phyloP scores from a whole-genome alignment of 176 grass and related monocot genomes.

The Bolboschoenus planiculmis region DNA sequence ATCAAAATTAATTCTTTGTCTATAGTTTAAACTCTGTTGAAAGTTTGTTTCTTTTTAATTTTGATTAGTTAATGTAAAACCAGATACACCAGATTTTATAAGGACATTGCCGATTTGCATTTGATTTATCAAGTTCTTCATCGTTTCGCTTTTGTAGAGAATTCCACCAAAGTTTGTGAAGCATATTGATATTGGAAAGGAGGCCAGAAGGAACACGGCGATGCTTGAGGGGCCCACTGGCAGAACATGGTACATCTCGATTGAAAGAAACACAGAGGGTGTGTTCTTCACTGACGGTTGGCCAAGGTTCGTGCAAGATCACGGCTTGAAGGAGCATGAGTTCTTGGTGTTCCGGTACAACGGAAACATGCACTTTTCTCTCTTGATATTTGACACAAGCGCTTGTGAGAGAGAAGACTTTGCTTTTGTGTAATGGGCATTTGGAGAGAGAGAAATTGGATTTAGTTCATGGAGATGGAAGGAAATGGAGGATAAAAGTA shows the following conservation, averaged over 20 bases:
- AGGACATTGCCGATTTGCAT: too few species aligned
- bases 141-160: neutral
- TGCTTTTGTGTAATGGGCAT: neutral
- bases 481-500: neutral
- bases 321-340: constrained; percentile 41
- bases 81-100: neutral
- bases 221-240: constrained; percentile 31
- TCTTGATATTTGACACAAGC: constrained; percentile 47
- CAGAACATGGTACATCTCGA: constrained; percentile 35
- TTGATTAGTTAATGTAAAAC: neutral
- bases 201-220: neutral
- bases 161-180: constrained; percentile 15
- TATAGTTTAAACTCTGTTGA: neutral
- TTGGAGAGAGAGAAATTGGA: neutral
- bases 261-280: constrained; percentile 19
- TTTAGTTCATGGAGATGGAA: neutral
- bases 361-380: constrained; percentile 43
- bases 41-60: neutral
- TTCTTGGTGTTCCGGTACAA: constrained; percentile 62
- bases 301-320: constrained; percentile 59
- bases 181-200: neutral
- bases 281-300: constrained; percentile 53
- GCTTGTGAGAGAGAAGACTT: constrained; percentile 49
- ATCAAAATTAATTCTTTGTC: neutral
- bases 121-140: neutral